A percentile compares a stretch with the other conserved stretches of the same genome.
phyloP scores from a whole-genome alignment of 768 basidiomycete genomes.

The Amanita pallidorosea region DNA sequence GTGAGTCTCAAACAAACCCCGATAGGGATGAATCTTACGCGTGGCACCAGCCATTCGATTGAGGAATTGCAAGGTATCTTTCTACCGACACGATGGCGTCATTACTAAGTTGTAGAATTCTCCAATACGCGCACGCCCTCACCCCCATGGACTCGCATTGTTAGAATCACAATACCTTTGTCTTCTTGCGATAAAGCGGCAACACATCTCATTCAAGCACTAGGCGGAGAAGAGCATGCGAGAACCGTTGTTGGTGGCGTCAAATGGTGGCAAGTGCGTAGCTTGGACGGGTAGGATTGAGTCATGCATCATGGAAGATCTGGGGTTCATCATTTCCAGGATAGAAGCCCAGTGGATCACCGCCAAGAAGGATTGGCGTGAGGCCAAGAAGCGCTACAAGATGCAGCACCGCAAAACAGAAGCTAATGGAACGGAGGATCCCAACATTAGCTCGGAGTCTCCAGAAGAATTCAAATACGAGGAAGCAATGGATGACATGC shows the following conservation, averaged over 20 bases:
- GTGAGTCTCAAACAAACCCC: conserved; percentile 26
- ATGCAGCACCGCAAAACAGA: conserved; percentile 22
- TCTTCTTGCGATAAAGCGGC: conserved; percentile 71
- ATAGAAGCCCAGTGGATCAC: conserved; percentile 85
- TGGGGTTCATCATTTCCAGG: conserved; percentile 26
- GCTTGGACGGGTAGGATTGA: conserved; percentile 52
- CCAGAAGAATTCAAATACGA: conserved; percentile 27
- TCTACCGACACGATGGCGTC: not conserved
- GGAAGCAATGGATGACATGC: conserved; percentile 71
- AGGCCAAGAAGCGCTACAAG: conserved; percentile 49
- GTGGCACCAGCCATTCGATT: conserved; percentile 55
- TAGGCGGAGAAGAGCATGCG: conserved; percentile 75
- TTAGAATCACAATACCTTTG: conserved; percentile 63
- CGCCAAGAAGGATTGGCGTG: conserved; percentile 73
- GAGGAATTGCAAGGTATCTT: conserved; percentile 64
- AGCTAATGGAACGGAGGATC: conserved; percentile 1
- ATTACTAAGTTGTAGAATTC: conserved; percentile 30
- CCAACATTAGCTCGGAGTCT: conserved; percentile 9
- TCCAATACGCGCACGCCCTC: conserved; percentile 75
- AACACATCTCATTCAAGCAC: conserved; percentile 53
- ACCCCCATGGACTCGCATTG: conserved; percentile 74
- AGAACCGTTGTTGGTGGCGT: conserved; percentile 73
- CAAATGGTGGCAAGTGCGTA: conserved; percentile 98
- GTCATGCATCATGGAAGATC: conserved; percentile 4
- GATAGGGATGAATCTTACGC: conserved; percentile 1